phyloP scores from a whole-genome alignment of 345 rosid genomes.

The Limnanthes douglasii region DNA sequence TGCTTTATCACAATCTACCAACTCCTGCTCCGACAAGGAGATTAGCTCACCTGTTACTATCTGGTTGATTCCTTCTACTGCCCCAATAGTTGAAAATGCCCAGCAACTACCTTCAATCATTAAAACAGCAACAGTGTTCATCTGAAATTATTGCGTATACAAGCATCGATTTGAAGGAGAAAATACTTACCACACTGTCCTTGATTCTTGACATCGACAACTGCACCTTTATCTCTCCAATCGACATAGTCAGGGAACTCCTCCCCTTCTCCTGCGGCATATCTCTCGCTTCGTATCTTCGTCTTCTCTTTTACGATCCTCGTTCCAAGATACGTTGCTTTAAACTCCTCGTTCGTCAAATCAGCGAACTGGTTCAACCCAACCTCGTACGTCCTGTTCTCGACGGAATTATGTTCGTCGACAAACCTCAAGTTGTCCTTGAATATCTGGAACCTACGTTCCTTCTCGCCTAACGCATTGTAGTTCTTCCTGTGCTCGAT shows the following conservation, averaged over 20 bases:
- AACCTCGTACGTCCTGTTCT: conserved; percentile 23
- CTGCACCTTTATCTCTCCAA: conserved; percentile 40
- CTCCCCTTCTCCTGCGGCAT: conserved; percentile 14
- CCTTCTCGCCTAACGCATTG: conserved; percentile 44
- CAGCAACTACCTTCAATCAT: conserved; percentile 56
- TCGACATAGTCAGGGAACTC: conserved; percentile 25
- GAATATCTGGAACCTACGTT: conserved; percentile 36
- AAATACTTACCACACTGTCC: conserved; percentile 33
- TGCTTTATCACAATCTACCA: conserved; percentile 53
- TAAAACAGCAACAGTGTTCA: neutral
- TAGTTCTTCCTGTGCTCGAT: conserved; percentile 33
- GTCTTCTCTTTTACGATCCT: conserved; percentile 8
- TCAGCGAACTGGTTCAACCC: conserved; percentile 56
- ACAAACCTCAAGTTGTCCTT: conserved; percentile 45
- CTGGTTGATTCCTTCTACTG: conserved; percentile 68
- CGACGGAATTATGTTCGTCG: conserved; percentile 25
- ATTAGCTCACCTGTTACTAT: conserved; percentile 54
- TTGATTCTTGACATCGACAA: conserved; percentile 28
- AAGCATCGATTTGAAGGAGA: neutral
- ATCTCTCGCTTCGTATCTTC: conserved; percentile 14
- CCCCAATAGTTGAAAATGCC: conserved; percentile 70
- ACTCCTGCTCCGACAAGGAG: conserved; percentile 54
- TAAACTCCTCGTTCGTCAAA: conserved; percentile 43
- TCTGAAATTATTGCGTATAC: conserved; percentile 1
- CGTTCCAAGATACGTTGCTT: conserved; percentile 23